Percentiles rank a stretch among this genome's conserved stretches.
Evolutionary conservation across 2,329 filamentous ascomycete species (phyloP).

Genomic region (Claviceps africana): DNA sequence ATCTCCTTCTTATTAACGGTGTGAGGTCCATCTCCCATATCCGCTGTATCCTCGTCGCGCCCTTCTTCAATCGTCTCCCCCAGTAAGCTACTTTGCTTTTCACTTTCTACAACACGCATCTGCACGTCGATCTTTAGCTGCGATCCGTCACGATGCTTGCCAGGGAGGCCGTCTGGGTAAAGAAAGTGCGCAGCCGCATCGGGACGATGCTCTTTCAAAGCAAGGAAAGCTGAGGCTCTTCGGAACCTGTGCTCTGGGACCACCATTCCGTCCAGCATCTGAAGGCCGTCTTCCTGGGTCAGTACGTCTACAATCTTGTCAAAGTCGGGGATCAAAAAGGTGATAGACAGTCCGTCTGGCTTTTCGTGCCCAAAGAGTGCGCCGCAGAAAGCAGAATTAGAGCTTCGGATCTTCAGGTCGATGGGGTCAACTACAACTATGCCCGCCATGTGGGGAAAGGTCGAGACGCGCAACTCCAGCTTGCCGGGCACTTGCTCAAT

Average conservation of each 20-base stretch:
- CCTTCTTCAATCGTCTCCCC: constrained; percentile 52
- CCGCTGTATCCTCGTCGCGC: constrained; percentile 38
- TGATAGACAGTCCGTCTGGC: constrained; percentile 68
- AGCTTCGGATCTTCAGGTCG: constrained; percentile 70
- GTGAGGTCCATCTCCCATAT: constrained; percentile 26
- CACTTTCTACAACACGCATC: constrained; percentile 89
- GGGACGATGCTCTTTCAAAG: constrained; percentile 66
- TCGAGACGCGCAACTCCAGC: constrained; percentile 70
- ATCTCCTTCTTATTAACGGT: constrained; percentile 51
- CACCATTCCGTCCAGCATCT: constrained; percentile 83
- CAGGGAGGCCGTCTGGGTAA: constrained; percentile 69
- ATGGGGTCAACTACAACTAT: constrained; percentile 83
- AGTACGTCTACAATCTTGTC: constrained; percentile 70
- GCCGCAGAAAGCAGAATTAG: constrained; percentile 86
- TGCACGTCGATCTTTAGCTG: constrained; percentile 92
- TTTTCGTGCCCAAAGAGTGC: constrained; percentile 82
- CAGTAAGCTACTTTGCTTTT: constrained; percentile 47
- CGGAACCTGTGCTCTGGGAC: constrained; percentile 94
- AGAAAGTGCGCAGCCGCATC: constrained; percentile 70
- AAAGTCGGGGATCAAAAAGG: constrained; percentile 72
- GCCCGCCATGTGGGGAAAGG: constrained; percentile 92
- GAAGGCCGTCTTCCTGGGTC: constrained; percentile 72
- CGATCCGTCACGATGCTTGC: constrained; percentile 77
- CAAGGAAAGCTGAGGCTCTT: constrained; percentile 70
- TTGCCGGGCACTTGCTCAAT: constrained; percentile 59